Conservation (phyloP, 2,329 filamentous ascomycete species). For the Penicillium crustosum region DNA sequence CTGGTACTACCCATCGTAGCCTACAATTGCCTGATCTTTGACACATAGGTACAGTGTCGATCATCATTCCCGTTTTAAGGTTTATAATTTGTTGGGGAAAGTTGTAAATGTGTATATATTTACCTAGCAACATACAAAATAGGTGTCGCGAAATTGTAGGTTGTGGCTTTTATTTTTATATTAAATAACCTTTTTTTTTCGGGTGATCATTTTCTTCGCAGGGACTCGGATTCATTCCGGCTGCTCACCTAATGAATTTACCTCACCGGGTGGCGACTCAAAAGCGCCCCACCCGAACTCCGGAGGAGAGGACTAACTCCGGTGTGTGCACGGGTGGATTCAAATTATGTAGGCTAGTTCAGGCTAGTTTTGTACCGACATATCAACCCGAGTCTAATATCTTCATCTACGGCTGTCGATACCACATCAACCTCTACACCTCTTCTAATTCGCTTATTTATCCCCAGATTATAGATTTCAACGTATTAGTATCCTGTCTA, state of each 20-base stretch:
- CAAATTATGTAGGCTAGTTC: neutral
- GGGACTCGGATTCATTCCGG: neutral
- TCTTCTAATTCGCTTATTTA: neutral
- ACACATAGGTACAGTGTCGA: neutral
- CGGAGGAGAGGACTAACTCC: constrained; percentile 4
- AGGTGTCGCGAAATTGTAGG: neutral
- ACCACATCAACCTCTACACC: neutral
- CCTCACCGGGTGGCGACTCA: constrained; percentile 6
- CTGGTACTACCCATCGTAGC: neutral
- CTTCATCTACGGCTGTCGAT: neutral
- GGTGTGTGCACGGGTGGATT: neutral
- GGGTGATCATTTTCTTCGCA: neutral
- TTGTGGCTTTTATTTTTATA: neutral
- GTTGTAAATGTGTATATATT: neutral
- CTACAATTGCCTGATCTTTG: neutral
- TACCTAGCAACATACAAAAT: no score
- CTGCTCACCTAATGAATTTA: neutral
- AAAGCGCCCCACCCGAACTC: neutral
- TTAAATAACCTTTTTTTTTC: neutral
- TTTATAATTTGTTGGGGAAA: neutral
- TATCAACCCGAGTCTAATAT: neutral
- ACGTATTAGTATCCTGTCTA: neutral
- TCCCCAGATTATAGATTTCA: neutral
- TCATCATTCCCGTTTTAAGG: neutral
- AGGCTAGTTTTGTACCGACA: neutral